Percentiles rank a stretch among this genome's conserved stretches.
Evolutionary conservation across 148 eudicot species (phyloP).

Genomic region (Vaccinium myrtillus): DNA sequence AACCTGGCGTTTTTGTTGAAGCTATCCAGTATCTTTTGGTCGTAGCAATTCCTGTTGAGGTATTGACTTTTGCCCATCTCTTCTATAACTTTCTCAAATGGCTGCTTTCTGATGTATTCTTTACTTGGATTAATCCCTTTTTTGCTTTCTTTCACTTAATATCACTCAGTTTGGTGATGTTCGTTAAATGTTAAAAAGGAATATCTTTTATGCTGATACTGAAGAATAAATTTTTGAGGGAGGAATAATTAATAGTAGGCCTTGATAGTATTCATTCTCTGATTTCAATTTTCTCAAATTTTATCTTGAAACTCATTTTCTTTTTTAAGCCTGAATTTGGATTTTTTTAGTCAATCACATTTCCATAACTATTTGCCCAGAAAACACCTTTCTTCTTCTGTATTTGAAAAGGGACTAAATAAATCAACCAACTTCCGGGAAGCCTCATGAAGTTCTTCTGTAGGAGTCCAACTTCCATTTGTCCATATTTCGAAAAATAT

Average conservation of each 20-base stretch:
- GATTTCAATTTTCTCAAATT: neutral
- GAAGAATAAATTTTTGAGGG: neutral
- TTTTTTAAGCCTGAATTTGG: neutral
- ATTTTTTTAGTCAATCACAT: neutral
- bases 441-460: no score
- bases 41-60: conserved; percentile 97
- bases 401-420: no score
- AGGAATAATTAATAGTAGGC: neutral
- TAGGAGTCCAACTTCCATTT: no score
- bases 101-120: neutral
- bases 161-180: conserved; percentile 9
- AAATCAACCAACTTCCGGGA: no score
- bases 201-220: neutral
- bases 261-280: neutral
- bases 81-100: neutral
- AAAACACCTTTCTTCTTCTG: neutral
- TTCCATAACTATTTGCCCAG: neutral
- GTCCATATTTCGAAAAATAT: no score
- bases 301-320: neutral
- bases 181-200: neutral
- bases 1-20: conserved; percentile 87
- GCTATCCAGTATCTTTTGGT: conserved; percentile 87
- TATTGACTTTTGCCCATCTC: conserved; percentile 22
- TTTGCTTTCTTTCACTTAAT: neutral
- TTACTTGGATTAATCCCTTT: neutral